A percentile compares a stretch with the other conserved stretches of the same genome.
phyloP scores from a whole-genome alignment of 2,329 filamentous ascomycete species.

The Penicillium sp. region DNA sequence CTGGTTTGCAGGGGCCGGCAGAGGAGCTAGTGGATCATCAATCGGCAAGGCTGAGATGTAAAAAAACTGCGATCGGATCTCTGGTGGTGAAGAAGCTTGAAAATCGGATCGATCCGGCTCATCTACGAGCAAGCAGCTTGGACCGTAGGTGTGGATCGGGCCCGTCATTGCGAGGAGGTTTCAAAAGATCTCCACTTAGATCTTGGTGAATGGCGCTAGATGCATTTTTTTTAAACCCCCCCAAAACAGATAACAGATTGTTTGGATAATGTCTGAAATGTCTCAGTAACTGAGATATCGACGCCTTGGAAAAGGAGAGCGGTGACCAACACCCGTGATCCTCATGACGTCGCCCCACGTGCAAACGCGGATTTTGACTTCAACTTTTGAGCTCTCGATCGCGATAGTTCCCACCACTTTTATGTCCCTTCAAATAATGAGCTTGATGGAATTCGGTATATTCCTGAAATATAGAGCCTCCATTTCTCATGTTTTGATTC shows the following conservation, averaged over 20 bases:
- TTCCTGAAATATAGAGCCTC: too few species aligned
- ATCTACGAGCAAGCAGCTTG: conserved; percentile 56
- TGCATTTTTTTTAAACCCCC: conserved; percentile 1
- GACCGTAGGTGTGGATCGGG: conserved; percentile 60
- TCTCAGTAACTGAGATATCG: background rate
- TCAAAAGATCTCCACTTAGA: conserved; percentile 1
- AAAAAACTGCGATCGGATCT: conserved; percentile 73
- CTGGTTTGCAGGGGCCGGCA: conserved; percentile 53
- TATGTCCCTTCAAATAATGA: too few species aligned
- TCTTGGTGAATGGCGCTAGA: background rate
- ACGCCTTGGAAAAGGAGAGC: background rate
- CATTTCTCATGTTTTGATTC: too few species aligned
- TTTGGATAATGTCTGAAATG: too few species aligned
- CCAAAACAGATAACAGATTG: too few species aligned
- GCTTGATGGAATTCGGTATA: too few species aligned
- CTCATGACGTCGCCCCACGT: background rate
- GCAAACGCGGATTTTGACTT: background rate
- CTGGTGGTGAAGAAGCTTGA: conserved; percentile 55
- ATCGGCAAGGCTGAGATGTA: conserved; percentile 81
- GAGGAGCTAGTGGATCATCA: conserved; percentile 81
- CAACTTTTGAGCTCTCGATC: too few species aligned
- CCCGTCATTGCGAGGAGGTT: conserved; percentile 37
- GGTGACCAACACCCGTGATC: conserved; percentile 2
- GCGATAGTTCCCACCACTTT: too few species aligned
- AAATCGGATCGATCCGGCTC: conserved; percentile 36